Conservation (phyloP, 768 basidiomycete genomes). For the Podaxis sp. region DNA sequence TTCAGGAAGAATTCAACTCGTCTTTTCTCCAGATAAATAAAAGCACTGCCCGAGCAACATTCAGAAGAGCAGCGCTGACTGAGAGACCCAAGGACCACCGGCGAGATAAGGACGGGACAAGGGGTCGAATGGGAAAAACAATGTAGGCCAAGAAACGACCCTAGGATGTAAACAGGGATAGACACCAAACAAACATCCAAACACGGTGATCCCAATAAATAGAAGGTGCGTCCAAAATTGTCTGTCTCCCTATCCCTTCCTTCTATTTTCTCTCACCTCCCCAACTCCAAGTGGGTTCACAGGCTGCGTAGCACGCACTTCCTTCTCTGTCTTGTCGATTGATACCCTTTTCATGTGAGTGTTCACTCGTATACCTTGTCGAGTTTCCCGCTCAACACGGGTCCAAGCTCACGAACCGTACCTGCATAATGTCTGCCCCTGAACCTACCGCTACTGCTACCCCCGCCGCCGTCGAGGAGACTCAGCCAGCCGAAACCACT, state of each 20-base stretch:
- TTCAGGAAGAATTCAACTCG: neutral
- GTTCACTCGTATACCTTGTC: conserved; percentile 13
- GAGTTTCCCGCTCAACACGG: conserved; percentile 13
- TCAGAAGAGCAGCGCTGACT: neutral
- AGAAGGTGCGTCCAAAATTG: conserved; percentile 32
- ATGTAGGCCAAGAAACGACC: conserved; percentile 21
- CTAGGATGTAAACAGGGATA: conserved; percentile 30
- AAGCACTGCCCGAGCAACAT: neutral
- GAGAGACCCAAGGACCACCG: neutral
- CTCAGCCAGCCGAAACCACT: conserved; percentile 26
- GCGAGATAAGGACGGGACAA: neutral
- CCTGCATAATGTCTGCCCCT: conserved; percentile 81
- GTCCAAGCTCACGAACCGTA: conserved; percentile 50
- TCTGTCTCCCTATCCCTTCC: conserved; percentile 46
- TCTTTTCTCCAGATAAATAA: neutral
- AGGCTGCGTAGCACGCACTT: conserved; percentile 51
- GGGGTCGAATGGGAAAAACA: neutral
- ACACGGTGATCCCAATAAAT: conserved; percentile 42
- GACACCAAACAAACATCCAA: conserved; percentile 39
- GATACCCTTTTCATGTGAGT: conserved; percentile 48
- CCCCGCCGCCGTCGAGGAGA: conserved; percentile 46
- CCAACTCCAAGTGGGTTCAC: conserved; percentile 39
- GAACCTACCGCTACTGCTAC: conserved; percentile 42
- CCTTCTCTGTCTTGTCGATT: conserved; percentile 51
- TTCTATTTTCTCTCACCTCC: conserved; percentile 48